Percentiles rank a stretch among this genome's conserved stretches.
Evolutionary conservation across 139 green algal species (phyloP).

Genomic region (Zygnema cylindricum): DNA sequence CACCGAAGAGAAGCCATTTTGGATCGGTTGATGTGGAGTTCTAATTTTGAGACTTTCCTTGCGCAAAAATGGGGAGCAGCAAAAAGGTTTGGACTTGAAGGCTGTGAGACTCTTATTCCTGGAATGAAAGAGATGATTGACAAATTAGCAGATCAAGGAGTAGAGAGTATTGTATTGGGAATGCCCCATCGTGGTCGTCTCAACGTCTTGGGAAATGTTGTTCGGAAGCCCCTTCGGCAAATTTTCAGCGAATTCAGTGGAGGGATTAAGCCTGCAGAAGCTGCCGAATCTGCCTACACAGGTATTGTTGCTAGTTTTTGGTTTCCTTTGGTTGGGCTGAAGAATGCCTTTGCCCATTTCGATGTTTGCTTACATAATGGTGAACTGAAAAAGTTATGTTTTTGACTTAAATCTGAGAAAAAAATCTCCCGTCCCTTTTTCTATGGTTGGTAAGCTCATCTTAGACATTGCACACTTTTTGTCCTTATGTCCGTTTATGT

Average conservation of each 20-base stretch:
- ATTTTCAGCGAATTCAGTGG: slow-evolving; percentile 95
- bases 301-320: too few species aligned
- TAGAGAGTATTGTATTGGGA: slow-evolving; percentile 88
- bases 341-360: too few species aligned
- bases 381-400: too few species aligned
- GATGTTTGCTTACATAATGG: too few species aligned
- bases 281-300: slow-evolving; percentile 24
- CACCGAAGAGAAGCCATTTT: slow-evolving; percentile 86
- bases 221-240: slow-evolving; percentile 94
- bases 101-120: slow-evolving; percentile 91
- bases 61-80: slow-evolving; percentile 84
- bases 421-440: too few species aligned
- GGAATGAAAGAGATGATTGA: slow-evolving; percentile 96
- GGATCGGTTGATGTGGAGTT: slow-evolving; percentile 91
- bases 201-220: slow-evolving; percentile 97
- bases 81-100: slow-evolving; percentile 73
- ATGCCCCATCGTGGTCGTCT: slow-evolving; percentile 83
- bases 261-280: slow-evolving; percentile 71
- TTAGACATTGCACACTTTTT: too few species aligned
- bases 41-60: slow-evolving; percentile 96
- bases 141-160: slow-evolving; percentile 81
- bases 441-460: too few species aligned
- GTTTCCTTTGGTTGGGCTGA: too few species aligned
- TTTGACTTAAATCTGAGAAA: too few species aligned
- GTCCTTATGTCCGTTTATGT: too few species aligned